Base-by-base conservation (phyloP, 2,329 filamentous ascomycete species). In the Aspergillus awamori region DNA sequence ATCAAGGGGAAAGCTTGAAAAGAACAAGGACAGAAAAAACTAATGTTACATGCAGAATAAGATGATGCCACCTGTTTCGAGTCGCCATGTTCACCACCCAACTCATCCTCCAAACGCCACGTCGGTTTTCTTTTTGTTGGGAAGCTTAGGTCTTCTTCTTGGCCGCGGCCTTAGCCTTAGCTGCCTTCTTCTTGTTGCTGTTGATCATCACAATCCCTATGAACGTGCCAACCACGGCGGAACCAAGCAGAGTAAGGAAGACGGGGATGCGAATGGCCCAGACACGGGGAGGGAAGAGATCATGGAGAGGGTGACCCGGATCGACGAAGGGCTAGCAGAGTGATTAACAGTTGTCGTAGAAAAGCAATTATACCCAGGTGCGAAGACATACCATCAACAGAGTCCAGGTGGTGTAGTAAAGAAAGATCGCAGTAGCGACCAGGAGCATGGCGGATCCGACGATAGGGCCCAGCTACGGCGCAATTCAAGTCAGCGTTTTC, bases 261-360 rank as follows among this genome's bases (percentile, higher is more conserved):
- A 99, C 94, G 70, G 95, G 95, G 74, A 99, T 95, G 77, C 95
- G 93, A 76, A 99, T 97, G 63, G 95, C 95, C 95, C 95, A 99
- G 76, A 97, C 93, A 77, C 95, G 93, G 51, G 94, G 94, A 64
- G 92, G 95, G 83, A 99, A 99, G 82, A 98, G 85, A 77, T 90
- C 90, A 77, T 99, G 95, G 61, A 98, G 89, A 60, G 92, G 89
- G 79, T 99, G 95, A 76, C 92, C 92, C 60, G 90, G 87, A 79
- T 99, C 95, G 79, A 99, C 95, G 79, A 99, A 99, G 76, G 95
- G 95, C 95, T 99, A 69, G 36, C 1, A 15, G 4, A 15, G 47
- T 63, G 33, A 59, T 53, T 17, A 41, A 11, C 17, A 15, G 22
- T 36, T 13, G 24, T 10, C 3, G 30, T 22, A 15, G 22, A 20